Base-by-base conservation (phyloP, 2,329 filamentous ascomycete species). In the Colletotrichum orbiculare region DNA sequence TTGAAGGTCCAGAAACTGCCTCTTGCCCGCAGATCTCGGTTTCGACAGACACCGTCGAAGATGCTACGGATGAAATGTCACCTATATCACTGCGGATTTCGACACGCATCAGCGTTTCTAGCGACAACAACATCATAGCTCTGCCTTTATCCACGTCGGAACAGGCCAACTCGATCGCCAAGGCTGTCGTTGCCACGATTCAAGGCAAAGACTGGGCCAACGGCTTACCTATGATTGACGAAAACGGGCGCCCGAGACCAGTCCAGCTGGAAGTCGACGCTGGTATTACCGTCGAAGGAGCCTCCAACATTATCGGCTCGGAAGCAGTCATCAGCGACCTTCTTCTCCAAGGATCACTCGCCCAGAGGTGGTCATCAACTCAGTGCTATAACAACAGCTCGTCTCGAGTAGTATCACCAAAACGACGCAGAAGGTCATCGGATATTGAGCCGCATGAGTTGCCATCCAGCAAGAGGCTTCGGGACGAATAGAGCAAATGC, bases 81-180 rank as follows among this genome's bases (percentile, higher is more conserved):
- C 74, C 82, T 52, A 79, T 86, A 63, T 76, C 73, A 53, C 73
- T 88, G 48, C 76, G 74, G 13, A 82, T 88, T 74, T 81, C 82
- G 69, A 79, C 82, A 13, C 78, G 81, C 1, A 72, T 87, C 70
- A 76, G 70, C 64, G 76, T 88, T 69, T 73, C 74, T 42, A 81
- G 80, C 66, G 77, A 78, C 72, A 76, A 81, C 72, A 88, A 88
- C 72, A 71, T 84, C 53, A 73, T 86, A 49, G 79, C 80, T 17
- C 71, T 85, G 17, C 69, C 74, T 0, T 71, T 77, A 4, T 76
- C 79, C 6, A 76, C 81, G 1, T 72, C 77, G 6, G 72, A 74
- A 5, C 76, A 78, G 50, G 81, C 82, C 71, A 71, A 77, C 69
- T 69, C 76, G 61, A 76, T 87, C 64, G 79, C 82, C 9, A 72